These are phyloP conservation scores for Boletus smithii DNA, from an alignment of 1,284 basidiomycete species.

Conservation along the genomic window DNA sequence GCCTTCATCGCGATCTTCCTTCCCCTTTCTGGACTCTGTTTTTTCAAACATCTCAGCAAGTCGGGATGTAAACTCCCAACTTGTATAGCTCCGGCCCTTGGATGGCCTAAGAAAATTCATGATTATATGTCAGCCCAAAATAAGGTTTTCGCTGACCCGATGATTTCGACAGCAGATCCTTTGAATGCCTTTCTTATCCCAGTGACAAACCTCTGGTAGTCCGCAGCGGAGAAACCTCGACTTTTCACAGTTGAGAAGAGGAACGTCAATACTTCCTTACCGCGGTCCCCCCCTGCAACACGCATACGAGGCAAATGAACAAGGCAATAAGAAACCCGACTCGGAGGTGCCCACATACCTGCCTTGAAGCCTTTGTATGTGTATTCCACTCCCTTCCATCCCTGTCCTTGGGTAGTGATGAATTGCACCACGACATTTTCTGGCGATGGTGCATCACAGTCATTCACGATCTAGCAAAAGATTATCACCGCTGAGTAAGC, in stretches of 20 bases:
- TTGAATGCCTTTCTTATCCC: slow-evolving; percentile 10
- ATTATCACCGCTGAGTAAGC: not conserved
- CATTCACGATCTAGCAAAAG: slow-evolving; percentile 24
- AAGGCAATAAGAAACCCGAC: not conserved
- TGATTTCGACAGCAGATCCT: not conserved
- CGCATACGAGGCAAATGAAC: not conserved
- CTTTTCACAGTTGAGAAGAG: slow-evolving; percentile 23
- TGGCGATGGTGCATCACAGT: slow-evolving; percentile 10
- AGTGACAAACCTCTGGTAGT: slow-evolving; percentile 23
- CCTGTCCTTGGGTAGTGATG: not conserved
- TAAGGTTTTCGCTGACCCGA: slow-evolving; percentile 18
- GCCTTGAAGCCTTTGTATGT: slow-evolving; percentile 21
- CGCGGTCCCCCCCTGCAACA: slow-evolving; percentile 18
- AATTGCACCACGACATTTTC: slow-evolving; percentile 28
- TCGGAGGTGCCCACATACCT: slow-evolving; percentile 18
- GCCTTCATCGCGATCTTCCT: not conserved
- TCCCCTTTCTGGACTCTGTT: slow-evolving; percentile 4
- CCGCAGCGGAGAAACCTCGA: slow-evolving; percentile 17
- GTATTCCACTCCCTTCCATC: slow-evolving; percentile 17
- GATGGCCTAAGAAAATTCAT: slow-evolving; percentile 13
- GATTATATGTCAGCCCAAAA: not conserved
- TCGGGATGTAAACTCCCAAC: slow-evolving; percentile 18
- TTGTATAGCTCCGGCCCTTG: slow-evolving; percentile 6
- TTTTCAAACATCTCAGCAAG: slow-evolving; percentile 21
- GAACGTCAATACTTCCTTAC: slow-evolving; percentile 14